Conservation (phyloP, 2,329 filamentous ascomycete species). For the Acrocalymma vagum region DNA sequence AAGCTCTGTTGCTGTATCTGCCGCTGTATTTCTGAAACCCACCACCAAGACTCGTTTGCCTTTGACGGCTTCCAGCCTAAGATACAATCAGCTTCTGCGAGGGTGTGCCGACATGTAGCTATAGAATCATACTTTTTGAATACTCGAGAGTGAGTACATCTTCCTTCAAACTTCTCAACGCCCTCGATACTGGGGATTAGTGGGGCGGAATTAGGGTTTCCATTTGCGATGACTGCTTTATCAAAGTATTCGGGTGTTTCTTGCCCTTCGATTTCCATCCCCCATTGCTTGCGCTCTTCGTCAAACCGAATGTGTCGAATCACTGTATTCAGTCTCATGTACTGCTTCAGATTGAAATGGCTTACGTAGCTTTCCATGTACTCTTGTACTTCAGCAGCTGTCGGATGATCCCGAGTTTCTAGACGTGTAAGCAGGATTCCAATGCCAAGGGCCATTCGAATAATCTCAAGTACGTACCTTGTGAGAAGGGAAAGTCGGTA, state of each 20-base stretch:
- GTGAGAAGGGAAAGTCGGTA: slow-evolving; percentile 27
- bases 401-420: slow-evolving; percentile 17
- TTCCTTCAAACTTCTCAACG: slow-evolving; percentile 23
- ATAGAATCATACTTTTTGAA: too few species aligned
- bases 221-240: slow-evolving; percentile 29
- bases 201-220: slow-evolving; percentile 23
- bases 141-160: slow-evolving; percentile 17
- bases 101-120: too few species aligned
- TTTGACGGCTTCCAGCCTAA: slow-evolving; percentile 13
- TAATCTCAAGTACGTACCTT: slow-evolving; percentile 9
- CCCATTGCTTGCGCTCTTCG: slow-evolving; percentile 21
- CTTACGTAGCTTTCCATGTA: slow-evolving; percentile 26
- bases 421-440: neutral
- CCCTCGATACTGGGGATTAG: slow-evolving; percentile 25
- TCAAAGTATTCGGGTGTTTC: slow-evolving; percentile 20
- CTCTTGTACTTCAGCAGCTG: slow-evolving; percentile 26
- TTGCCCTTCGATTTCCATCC: slow-evolving; percentile 13
- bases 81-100: too few species aligned
- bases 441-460: neutral
- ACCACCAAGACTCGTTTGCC: slow-evolving; percentile 31
- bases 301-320: slow-evolving; percentile 21
- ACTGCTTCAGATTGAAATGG: slow-evolving; percentile 24
- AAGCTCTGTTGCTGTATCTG: slow-evolving; percentile 31
- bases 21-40: slow-evolving; percentile 34
- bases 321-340: slow-evolving; percentile 18